Percentiles rank a stretch among this genome's conserved stretches.
phyloP scores from a whole-genome alignment of 495 filamentous ascomycete genomes.

The Cudoniella acicularis region DNA sequence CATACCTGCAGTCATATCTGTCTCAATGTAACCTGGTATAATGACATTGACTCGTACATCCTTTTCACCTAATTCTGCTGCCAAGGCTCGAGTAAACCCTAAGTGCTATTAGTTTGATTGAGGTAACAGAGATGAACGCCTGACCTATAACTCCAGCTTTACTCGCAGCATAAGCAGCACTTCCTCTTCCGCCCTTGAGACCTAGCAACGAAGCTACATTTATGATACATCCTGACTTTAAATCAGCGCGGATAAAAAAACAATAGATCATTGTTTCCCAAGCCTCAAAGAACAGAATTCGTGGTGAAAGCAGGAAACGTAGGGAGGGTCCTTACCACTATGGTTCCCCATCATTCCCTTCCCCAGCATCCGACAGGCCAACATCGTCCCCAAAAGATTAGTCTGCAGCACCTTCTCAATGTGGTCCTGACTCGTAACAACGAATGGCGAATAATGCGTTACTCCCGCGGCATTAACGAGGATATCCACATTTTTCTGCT shows the following conservation, averaged over 20 bases:
- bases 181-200: slow-evolving; percentile 56
- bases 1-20: slow-evolving; percentile 70
- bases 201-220: slow-evolving; percentile 75
- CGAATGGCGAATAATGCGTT: slow-evolving; percentile 54
- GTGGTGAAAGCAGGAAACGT: no score
- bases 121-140: slow-evolving; percentile 1
- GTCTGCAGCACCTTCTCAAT: slow-evolving; percentile 54
- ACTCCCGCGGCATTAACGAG: slow-evolving; percentile 77
- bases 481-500: slow-evolving; percentile 41
- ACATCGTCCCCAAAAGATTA: slow-evolving; percentile 71
- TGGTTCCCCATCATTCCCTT: slow-evolving; percentile 43
- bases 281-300: not conserved
- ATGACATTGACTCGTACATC: slow-evolving; percentile 74
- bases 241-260: not conserved
- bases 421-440: slow-evolving; percentile 34
- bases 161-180: slow-evolving; percentile 70
- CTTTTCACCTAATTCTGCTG: slow-evolving; percentile 54
- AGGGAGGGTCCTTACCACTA: slow-evolving; percentile 33
- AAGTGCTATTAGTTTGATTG: not conserved
- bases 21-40: slow-evolving; percentile 79
- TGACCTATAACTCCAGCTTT: slow-evolving; percentile 75
- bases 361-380: slow-evolving; percentile 55
- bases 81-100: slow-evolving; percentile 67
- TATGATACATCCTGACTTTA: slow-evolving; percentile 58
- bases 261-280: not conserved